phyloP scores from a whole-genome alignment of 192 early-diverging fungal species.

The Oehlia diaphana region DNA sequence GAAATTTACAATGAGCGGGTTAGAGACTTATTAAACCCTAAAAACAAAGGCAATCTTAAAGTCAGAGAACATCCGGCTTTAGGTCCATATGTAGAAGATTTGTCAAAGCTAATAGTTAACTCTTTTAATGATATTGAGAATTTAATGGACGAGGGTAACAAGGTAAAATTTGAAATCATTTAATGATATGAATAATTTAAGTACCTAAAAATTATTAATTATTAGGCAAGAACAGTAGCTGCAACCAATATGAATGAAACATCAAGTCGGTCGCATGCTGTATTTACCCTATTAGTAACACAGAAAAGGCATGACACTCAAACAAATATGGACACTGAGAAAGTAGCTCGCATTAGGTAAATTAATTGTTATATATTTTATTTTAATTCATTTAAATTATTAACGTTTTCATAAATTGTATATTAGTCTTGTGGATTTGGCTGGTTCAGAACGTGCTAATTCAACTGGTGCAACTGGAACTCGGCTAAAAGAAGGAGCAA shows the following conservation, averaged over 20 bases:
- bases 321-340: constrained; percentile 65
- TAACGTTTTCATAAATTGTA: not conserved
- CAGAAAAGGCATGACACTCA: constrained; percentile 55
- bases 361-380: not conserved
- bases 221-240: constrained; percentile 82
- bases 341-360: constrained; percentile 73
- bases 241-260: constrained; percentile 95
- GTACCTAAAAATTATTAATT: not conserved
- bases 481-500: constrained; percentile 88
- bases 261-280: constrained; percentile 86
- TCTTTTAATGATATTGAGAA: constrained; percentile 66
- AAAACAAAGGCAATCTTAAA: constrained; percentile 70
- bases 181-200: constrained; percentile 1
- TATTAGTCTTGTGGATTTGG: constrained; percentile 84
- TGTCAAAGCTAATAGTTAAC: constrained; percentile 82
- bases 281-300: constrained; percentile 76
- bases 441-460: constrained; percentile 90
- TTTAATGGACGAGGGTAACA: constrained; percentile 82
- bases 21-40: constrained; percentile 77
- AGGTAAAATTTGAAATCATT: constrained; percentile 44
- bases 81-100: constrained; percentile 90
- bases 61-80: constrained; percentile 80
- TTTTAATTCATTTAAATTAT: not conserved
- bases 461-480: constrained; percentile 81
- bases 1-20: constrained; percentile 92